A percentile compares a stretch with the other conserved stretches of the same genome.
Conservation (phyloP, 768 basidiomycete species). For the Polyporus arcularius region DNA sequence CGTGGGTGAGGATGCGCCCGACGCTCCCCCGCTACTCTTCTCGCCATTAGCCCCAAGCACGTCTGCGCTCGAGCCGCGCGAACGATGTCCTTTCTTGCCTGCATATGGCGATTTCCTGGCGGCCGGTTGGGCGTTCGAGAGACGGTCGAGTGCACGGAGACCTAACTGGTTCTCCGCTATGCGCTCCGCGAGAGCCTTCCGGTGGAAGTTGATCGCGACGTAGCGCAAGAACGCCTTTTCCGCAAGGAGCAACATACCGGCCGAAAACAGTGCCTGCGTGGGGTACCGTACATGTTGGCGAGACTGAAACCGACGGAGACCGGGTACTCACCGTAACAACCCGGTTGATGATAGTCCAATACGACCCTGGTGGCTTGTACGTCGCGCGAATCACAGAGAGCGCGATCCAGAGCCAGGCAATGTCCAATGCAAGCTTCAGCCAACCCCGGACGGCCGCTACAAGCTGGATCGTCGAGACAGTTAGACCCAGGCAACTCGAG, state of each 20-base stretch:
- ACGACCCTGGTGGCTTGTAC: constrained; percentile 60
- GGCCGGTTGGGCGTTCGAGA: constrained; percentile 64
- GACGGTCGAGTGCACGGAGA: constrained; percentile 66
- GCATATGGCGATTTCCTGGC: constrained; percentile 41
- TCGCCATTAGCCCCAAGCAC: constrained; percentile 8
- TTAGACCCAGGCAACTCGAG: background rate
- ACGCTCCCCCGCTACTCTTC: background rate
- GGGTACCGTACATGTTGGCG: constrained; percentile 35
- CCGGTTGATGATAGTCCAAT: constrained; percentile 70
- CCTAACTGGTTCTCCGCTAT: constrained; percentile 70
- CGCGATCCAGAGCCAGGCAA: constrained; percentile 74
- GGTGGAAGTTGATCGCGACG: constrained; percentile 81
- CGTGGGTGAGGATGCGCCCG: constrained; percentile 11
- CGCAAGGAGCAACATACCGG: constrained; percentile 44
- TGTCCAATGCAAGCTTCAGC: constrained; percentile 68
- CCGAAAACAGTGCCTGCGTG: constrained; percentile 46
- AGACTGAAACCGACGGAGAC: constrained; percentile 18
- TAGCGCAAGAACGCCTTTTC: constrained; percentile 70
- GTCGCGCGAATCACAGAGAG: constrained; percentile 61
- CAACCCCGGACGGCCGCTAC: constrained; percentile 68
- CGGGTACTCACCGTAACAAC: constrained; percentile 59
- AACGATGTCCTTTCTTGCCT: constrained; percentile 44
- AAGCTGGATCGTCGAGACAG: constrained; percentile 41
- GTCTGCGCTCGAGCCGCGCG: constrained; percentile 19
- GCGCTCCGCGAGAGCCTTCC: constrained; percentile 73